Percentiles rank a stretch among this genome's conserved stretches.
These are phyloP conservation scores for Pyracantha coccinea DNA, from an alignment of 331 rosid genomes.

Conservation along the genomic window DNA sequence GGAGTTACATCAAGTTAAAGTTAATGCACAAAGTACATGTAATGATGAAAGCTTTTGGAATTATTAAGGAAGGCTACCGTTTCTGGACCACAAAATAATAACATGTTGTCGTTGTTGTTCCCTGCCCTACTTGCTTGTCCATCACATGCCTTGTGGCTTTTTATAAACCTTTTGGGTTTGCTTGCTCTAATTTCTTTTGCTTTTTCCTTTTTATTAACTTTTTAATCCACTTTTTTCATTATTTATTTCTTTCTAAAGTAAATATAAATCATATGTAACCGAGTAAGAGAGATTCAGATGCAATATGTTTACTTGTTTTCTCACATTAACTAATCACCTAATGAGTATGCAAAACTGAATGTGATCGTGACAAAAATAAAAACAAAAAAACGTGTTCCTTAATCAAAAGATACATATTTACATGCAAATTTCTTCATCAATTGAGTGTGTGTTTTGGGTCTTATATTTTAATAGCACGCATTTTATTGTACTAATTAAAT, in stretches of 20 bases:
- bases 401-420: background rate
- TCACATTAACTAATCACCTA: background rate
- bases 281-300: background rate
- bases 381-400: too few species aligned
- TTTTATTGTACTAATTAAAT: background rate
- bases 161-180: background rate
- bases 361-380: background rate
- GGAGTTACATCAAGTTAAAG: background rate
- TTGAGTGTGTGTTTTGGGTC: too few species aligned
- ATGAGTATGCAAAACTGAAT: background rate
- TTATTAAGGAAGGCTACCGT: constrained; percentile 12
- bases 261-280: background rate
- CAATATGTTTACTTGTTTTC: background rate
- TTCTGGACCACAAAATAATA: background rate
- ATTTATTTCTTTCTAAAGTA: background rate
- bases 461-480: background rate
- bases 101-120: background rate
- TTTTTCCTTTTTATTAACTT: background rate
- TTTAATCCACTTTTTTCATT: background rate
- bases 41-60: constrained; percentile 14
- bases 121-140: background rate
- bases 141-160: background rate
- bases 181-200: background rate
- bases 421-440: background rate
- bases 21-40: background rate